A percentile compares a stretch with the other conserved stretches of the same genome.
Conservation (phyloP, 306 rosid species). For the Fragaria nilgerrensis region DNA sequence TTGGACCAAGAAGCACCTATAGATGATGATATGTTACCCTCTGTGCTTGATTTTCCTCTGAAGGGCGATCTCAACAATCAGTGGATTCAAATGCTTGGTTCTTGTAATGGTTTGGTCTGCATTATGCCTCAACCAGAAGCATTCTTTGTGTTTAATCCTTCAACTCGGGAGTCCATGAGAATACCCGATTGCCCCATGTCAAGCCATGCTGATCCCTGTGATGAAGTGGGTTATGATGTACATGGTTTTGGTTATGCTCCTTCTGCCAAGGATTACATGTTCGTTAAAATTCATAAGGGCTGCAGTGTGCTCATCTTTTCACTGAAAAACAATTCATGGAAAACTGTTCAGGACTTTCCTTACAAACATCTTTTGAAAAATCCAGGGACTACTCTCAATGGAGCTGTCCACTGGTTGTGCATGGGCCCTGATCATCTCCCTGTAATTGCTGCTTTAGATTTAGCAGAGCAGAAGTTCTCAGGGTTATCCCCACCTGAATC, state of each 20-base stretch:
- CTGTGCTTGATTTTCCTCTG: slow-evolving; percentile 14
- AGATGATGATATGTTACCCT: slow-evolving; percentile 18
- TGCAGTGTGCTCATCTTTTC: slow-evolving; percentile 11
- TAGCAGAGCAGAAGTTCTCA: slow-evolving; percentile 8
- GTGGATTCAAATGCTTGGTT: slow-evolving; percentile 9
- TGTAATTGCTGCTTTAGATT: slow-evolving; percentile 16
- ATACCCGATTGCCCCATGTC: slow-evolving; percentile 19
- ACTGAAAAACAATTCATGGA: slow-evolving; percentile 12
- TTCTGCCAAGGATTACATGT: slow-evolving; percentile 11
- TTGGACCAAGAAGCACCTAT: slow-evolving; percentile 25
- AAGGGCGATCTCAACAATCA: slow-evolving; percentile 1
- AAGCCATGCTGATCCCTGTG: background rate
- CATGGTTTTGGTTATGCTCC: slow-evolving; percentile 17
- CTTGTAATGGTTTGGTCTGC: slow-evolving; percentile 25
- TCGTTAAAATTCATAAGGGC: slow-evolving; percentile 7
- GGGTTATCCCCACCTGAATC: slow-evolving; percentile 1
- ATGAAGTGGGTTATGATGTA: background rate
- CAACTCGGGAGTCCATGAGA: slow-evolving; percentile 13
- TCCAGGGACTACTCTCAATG: slow-evolving; percentile 6
- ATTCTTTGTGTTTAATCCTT: slow-evolving; percentile 19
- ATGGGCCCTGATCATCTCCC: background rate
- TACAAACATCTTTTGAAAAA: background rate
- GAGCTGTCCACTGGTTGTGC: slow-evolving; percentile 16
- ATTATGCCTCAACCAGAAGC: slow-evolving; percentile 11
- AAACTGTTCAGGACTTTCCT: slow-evolving; percentile 10